Evolutionary conservation across 257 asterid genomes (phyloP), one percentile per base, ranked within the genome.

Genomic region (Jaltomata sinuosa): DNA sequence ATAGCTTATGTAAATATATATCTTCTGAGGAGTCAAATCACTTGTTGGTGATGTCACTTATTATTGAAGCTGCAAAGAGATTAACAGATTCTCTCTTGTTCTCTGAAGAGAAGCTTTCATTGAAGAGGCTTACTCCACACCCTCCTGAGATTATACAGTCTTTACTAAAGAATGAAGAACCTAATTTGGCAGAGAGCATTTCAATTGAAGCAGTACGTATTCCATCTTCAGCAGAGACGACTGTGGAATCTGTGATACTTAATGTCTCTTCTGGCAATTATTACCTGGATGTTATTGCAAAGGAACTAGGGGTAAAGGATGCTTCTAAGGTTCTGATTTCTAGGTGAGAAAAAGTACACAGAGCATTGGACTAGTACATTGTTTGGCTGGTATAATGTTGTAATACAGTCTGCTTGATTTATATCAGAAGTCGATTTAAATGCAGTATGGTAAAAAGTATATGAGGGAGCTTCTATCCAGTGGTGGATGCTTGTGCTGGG

Each of bases 251-350:
- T 32, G 72, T 93, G 89, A 86, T 83, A 52, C 94, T 94, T 84
- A 68, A 91, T 85, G 59, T 89, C 85, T 76, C 91, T 50, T 68
- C 82, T 55, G 83, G 85, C 80, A 91, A 89, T 85, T 94, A 94
- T 93, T 96, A 94, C 90, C 94, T 94, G 69, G 99, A 96, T 89
- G 92, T 84, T 71, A 90, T 96, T 88, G 97, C 98, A 25, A 76
- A 81, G 61, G 92, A 89, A 88, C 88, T 96, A 38, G 94, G 93
- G 42, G 29, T 87, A 57, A 42, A 82, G 0, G 96, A 90, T 84
- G 98, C 98, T 87, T 92, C 99, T 49, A 88, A 89, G 88, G 87
- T 94, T 89, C 85, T 93, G 82, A 87, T 96, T 85, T 93, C 99
- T 85, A 93, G 95, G 99, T 94, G 90, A 91, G 84, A 47, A 25